Evolutionary conservation across 768 basidiomycete genomes (phyloP), one percentile per base, ranked within the genome.

Genomic region (Plicaturopsis crispa): DNA sequence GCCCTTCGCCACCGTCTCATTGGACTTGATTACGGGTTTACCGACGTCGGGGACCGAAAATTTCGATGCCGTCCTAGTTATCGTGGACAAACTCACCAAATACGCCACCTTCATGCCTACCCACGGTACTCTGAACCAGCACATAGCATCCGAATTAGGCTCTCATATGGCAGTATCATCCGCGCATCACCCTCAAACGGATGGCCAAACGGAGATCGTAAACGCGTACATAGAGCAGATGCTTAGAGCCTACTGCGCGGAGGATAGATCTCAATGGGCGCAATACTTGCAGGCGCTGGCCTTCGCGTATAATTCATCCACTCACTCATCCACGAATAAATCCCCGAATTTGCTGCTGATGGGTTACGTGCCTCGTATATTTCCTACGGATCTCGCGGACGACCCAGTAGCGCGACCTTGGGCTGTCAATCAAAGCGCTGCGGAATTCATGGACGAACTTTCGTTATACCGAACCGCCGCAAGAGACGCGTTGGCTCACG

Each of bases 181-280:
- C 42, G 45, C 57, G 0, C 55, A 63, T 33, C 67, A 68, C 39
- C 65, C 62, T 0, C 62, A 67, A 41, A 56, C 61, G 0, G 57
- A 70, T 41, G 60, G 64, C 1, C 60, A 63, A 23, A 58, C 54
- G 0, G 56, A 65, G 46, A 42, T 50, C 10, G 33, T 58, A 0
- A 62, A 61, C 33, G 51, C 52, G 1, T 45, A 34, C 2, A 43
- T 61, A 1, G 56, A 61, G 42, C 47, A 50, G 20, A 56, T 55
- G 48, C 31, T 63, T 1, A 40, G 50, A 3, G 54, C 56, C 0
- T 63, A 54, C 24, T 54, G 57, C 2, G 46, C 39, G 1, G 37
- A 33, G 10, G 42, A 55, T n/a, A 44, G 54, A 8, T 16, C 47
- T 11, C 31, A 42, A 7, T 64, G 61, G 62, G 23, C 54, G 0